Percentiles rank a stretch among this genome's conserved stretches.
Conservation (phyloP, 306 rosid genomes). For the Parietaria judaica region DNA sequence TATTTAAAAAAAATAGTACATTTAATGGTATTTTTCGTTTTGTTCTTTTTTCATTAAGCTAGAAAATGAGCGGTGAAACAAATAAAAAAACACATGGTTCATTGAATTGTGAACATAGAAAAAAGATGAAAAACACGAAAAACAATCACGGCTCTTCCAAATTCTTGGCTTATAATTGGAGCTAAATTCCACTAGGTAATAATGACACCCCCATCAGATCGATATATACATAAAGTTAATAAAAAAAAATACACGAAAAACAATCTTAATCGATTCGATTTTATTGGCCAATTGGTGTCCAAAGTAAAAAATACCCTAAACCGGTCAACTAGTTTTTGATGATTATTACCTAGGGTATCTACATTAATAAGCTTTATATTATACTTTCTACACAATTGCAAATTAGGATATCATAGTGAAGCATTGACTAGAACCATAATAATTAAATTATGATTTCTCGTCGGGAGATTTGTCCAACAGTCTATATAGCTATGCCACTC, state of each 20-base stretch:
- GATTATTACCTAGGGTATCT: constrained; percentile 3
- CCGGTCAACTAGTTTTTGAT: background rate
- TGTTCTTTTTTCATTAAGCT: background rate
- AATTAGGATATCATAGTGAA: constrained; percentile 5
- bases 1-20: too few relatives aligned
- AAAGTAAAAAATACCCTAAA: background rate
- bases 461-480: background rate
- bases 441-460: constrained; percentile 7
- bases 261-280: too few relatives aligned
- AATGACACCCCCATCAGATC: constrained; percentile 14
- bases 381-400: constrained; percentile 15
- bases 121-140: background rate
- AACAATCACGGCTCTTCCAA: background rate
- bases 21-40: too few relatives aligned
- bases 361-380: constrained; percentile 1
- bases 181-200: constrained; percentile 10
- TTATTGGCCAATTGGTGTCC: too few relatives aligned
- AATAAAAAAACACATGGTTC: constrained; percentile 32
- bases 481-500: background rate
- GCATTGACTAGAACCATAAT: constrained; percentile 14
- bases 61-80: background rate
- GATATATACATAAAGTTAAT: background rate
- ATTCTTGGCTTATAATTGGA: background rate
- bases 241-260: background rate
- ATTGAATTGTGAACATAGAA: constrained; percentile 9